Base-by-base conservation (phyloP, 2,329 filamentous ascomycete species). In the Pyrenophora seminiperda region DNA sequence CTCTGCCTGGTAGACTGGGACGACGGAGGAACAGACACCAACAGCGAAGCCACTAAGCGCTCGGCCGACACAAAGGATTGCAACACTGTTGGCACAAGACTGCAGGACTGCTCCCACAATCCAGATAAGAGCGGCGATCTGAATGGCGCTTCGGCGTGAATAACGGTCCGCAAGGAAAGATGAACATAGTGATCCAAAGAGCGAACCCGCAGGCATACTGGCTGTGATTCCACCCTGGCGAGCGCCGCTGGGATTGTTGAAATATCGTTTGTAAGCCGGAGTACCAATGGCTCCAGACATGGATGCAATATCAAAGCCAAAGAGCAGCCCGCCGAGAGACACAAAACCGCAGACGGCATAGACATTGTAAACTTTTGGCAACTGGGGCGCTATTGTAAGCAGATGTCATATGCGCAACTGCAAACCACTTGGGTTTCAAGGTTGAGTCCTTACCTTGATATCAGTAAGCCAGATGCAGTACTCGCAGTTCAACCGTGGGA, bases 1-100 rank as follows among this genome's bases (percentile, higher is more conserved):
- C 71, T 96, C 92, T 36, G 91, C 93, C 71, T 96, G 91, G 70
- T 96, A 96, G 37, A 96, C 89, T 0, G 92, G 92, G 1, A 96
- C 91, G 61, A 96, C 96, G 39, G 91, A 93, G 0, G 91, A 96
- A 38, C 95, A 80, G 68, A 91, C 89, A 72, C 92, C 92, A 52
- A 96, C 90, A 33, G 91, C 89, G 7, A 96, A 76, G 76, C 92
- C 91, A 48, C 90, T 90, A 71, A 94, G 82, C 56, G 96, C 85
- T 73, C 92, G 86, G 29, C 70, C 70, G 27, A 73, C 67, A 63
- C 84, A 81, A 54, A 75, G 68, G 24, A 73, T 65, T 41, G 67
- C 59, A 9, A 75, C 56, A 44, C 73, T 72, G 33, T 75, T 75
- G n/a, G 71, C 49, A 7, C 69, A 66, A 30, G 69, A 66, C 50